Evolutionary conservation across 345 rosid species (phyloP).

Genomic region (Murraya paniculata): DNA sequence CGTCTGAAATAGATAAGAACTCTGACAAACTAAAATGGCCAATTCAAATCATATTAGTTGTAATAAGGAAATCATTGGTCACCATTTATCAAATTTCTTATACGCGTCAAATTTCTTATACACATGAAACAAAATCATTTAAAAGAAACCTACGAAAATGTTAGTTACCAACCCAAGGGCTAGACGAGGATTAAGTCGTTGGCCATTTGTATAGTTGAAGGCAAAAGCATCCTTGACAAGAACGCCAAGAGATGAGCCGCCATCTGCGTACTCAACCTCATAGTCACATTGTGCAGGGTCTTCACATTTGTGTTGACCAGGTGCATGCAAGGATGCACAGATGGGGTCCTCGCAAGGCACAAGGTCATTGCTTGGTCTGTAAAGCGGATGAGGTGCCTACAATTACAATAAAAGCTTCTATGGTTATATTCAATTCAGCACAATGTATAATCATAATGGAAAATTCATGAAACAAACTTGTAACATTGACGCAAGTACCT

Average conservation of each 20-base stretch:
- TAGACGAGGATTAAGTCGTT: conserved; percentile 53
- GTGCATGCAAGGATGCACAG: conserved; percentile 65
- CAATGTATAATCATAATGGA: background rate
- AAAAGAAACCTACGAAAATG: background rate
- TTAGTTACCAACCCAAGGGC: conserved; percentile 61
- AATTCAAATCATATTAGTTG: background rate
- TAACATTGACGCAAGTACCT: conserved; percentile 28
- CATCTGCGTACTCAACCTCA: conserved; percentile 89
- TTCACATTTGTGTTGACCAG: conserved; percentile 50
- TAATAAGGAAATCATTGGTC: background rate
- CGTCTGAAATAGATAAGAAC: background rate
- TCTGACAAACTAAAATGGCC: background rate
- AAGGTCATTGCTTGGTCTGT: conserved; percentile 63
- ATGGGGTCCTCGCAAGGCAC: conserved; percentile 70
- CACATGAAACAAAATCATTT: background rate
- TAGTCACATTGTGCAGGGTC: conserved; percentile 78
- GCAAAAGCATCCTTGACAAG: conserved; percentile 73
- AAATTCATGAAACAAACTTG: too few relatives aligned
- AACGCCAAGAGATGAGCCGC: conserved; percentile 91
- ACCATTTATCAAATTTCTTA: background rate
- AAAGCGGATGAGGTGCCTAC: conserved; percentile 92
- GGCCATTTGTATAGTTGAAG: conserved; percentile 58
- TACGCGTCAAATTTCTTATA: background rate
- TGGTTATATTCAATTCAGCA: background rate
- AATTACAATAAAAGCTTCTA: background rate